Conservation (phyloP, 2,329 filamentous ascomycete species). For the Ceratocystis papillata region DNA sequence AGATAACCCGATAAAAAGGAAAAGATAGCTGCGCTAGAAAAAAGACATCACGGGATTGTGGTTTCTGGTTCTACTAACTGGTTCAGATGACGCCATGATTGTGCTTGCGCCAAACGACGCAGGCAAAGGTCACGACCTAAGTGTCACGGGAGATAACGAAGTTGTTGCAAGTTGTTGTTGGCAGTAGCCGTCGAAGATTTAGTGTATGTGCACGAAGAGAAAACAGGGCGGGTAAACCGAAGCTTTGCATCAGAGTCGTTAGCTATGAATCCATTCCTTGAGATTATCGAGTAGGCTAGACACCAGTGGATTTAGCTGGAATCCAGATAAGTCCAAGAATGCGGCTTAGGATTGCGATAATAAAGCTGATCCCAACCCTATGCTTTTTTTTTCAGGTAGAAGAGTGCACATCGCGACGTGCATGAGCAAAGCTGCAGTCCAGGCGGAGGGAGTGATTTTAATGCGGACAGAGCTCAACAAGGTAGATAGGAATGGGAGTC, state of each 20-base stretch:
- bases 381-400: background rate
- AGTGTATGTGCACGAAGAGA: background rate
- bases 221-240: slow-evolving; percentile 6
- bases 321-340: background rate
- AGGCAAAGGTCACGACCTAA: background rate
- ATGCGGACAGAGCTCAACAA: background rate
- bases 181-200: background rate
- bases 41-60: slow-evolving; percentile 3
- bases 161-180: background rate
- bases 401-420: background rate
- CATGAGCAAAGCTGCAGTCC: slow-evolving; percentile 5
- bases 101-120: slow-evolving; percentile 11
- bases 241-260: background rate
- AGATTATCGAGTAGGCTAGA: background rate
- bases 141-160: background rate
- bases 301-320: background rate
- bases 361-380: background rate
- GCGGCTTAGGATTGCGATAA: background rate
- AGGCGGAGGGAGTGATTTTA: background rate
- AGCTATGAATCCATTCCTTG: background rate
- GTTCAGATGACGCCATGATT: slow-evolving; percentile 22
- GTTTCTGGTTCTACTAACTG: slow-evolving; percentile 18
- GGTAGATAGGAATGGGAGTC: background rate
- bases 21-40: background rate
- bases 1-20: background rate